Evolutionary conservation across 345 rosid species (phyloP).

Genomic region (Melaleuca quinquenervia): DNA sequence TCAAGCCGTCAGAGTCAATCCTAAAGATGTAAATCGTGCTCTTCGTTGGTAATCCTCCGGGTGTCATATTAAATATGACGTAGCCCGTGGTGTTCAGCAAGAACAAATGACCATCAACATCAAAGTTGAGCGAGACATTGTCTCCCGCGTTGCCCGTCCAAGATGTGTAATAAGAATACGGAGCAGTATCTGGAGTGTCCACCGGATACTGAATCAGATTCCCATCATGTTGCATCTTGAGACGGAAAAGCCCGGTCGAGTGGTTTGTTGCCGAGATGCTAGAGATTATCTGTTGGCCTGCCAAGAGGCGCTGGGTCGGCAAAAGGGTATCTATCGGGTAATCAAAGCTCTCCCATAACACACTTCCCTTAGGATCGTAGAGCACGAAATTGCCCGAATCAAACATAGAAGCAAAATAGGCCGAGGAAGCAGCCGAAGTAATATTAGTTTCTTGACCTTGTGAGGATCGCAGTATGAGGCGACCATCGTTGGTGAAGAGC

Average conservation of each 20-base stretch:
- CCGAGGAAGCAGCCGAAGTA: not conserved
- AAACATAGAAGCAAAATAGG: constrained; percentile 12
- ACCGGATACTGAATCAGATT: constrained; percentile 18
- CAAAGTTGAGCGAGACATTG: constrained; percentile 6
- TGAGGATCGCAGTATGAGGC: constrained; percentile 1
- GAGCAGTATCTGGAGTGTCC: not conserved
- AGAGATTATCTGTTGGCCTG: not conserved
- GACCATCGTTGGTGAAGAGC: constrained; percentile 3
- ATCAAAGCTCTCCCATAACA: constrained; percentile 19
- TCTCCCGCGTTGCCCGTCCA: not conserved
- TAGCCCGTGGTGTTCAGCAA: not conserved
- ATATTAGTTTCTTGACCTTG: not conserved
- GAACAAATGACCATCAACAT: constrained; percentile 7
- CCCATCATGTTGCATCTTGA: constrained; percentile 15
- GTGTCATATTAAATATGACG: not conserved
- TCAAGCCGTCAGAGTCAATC: constrained; percentile 8
- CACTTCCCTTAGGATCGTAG: not conserved
- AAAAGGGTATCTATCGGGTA: constrained; percentile 20
- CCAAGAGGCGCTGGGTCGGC: constrained; percentile 4
- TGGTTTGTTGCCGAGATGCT: constrained; percentile 2
- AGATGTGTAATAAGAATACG: constrained; percentile 4
- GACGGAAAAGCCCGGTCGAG: constrained; percentile 12
- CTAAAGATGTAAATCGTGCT: not conserved
- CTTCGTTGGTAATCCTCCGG: not conserved
- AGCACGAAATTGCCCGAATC: constrained; percentile 19